Base-by-base conservation (phyloP, 495 filamentous ascomycete genomes). In the Jackrogersella minutella region DNA sequence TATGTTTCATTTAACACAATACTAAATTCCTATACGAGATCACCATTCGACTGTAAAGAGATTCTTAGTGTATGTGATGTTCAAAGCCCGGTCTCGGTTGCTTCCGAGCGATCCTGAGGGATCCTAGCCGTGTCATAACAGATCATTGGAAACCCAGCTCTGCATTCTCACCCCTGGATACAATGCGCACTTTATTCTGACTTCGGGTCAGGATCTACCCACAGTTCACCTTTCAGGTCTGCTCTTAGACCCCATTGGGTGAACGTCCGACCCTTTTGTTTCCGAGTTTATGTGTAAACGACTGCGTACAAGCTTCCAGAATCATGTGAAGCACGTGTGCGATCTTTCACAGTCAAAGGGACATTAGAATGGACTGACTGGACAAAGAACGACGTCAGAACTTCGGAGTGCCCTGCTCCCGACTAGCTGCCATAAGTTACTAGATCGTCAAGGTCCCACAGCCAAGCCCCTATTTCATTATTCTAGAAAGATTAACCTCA, bases 71-170 rank as follows among this genome's bases (percentile, higher is more conserved):
- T 14, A 49, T 30, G 6, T 28, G 33, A 19, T 50, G 30, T 39
- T 50, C 49, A 37, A 21, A 36, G 34, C 33, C 19, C 11, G 24
- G 44, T 16, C 34, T 60, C 57, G 57, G 57, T 21, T 33, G 33
- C 44, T 60, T 41, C 57, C 57, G 57, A 49, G 39, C 19, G 24
- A 41, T 33, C 46, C 57, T 17, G 14, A 14, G 11, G 8, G 14
- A 31, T 51, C 33, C 24, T 51, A 33, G 14, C 16, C 6, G 26
- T 26, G 24, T 47, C 28, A 13, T 31, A 19, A 33, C 28, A 52
- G 3, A 16, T 50, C 24, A 28, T 24, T n/a, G n/a, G 44, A 13
- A 36, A 34, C 30, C 30, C 10, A 3, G 9, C 2, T 11, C 33
- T 53, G 11, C 33, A 39, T 37, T 26, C 26, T 31, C 1, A 49